A percentile compares a stretch with the other conserved stretches of the same genome.
Evolutionary conservation across 164 flowering plant species (phyloP).

Genomic region (Dillenia turbinata): DNA sequence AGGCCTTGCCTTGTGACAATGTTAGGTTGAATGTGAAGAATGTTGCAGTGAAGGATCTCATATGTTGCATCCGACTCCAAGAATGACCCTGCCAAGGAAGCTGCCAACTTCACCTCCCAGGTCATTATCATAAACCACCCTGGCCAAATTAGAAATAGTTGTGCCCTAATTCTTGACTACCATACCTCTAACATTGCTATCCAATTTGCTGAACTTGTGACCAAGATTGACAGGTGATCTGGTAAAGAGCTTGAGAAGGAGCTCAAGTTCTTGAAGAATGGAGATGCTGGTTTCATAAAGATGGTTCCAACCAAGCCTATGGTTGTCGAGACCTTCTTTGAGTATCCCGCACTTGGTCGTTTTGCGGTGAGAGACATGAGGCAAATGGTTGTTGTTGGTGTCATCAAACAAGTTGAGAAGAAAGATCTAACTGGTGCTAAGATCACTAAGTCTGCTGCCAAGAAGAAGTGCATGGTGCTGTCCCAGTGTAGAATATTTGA

Average conservation of each 20-base stretch:
- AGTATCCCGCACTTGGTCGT: slow-evolving; percentile 68
- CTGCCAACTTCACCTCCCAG: slow-evolving; percentile 68
- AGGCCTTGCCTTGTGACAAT: slow-evolving; percentile 67
- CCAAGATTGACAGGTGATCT: slow-evolving; percentile 57
- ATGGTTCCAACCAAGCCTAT: slow-evolving; percentile 77
- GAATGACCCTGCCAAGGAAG: slow-evolving; percentile 67
- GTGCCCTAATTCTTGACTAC: slow-evolving; percentile 65
- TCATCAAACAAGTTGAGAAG: slow-evolving; percentile 68
- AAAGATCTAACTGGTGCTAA: slow-evolving; percentile 65
- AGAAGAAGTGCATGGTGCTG: slow-evolving; percentile 36
- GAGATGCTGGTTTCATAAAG: slow-evolving; percentile 62
- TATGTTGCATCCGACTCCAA: slow-evolving; percentile 67
- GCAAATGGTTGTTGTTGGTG: slow-evolving; percentile 67
- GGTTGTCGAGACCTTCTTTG: slow-evolving; percentile 73
- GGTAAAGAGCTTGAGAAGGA: slow-evolving; percentile 63
- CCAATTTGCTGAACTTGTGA: slow-evolving; percentile 44
- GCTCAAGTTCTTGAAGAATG: slow-evolving; percentile 62
- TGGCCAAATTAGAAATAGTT: slow-evolving; percentile 68
- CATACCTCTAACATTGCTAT: slow-evolving; percentile 76
- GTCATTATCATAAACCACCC: slow-evolving; percentile 83
- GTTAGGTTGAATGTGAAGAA: slow-evolving; percentile 71
- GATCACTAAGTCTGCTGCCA: slow-evolving; percentile 69
- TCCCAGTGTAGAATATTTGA: background rate
- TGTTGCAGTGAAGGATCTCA: slow-evolving; percentile 68
- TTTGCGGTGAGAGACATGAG: slow-evolving; percentile 79